Evolutionary conservation across 768 basidiomycete species (phyloP), one percentile per base, ranked within the genome.

Genomic region (Naganishia randhawae): DNA sequence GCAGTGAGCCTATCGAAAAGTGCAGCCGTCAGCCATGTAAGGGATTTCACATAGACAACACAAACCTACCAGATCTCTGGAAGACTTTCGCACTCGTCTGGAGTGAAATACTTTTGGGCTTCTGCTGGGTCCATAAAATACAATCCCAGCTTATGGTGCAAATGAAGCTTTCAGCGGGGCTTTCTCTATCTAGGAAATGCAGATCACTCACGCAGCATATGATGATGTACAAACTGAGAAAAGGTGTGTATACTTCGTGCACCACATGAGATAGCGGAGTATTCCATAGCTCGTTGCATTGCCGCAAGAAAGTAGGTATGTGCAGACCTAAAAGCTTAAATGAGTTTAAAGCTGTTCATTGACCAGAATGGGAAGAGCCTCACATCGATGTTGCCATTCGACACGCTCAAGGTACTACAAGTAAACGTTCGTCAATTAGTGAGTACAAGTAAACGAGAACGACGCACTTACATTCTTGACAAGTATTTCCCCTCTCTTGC

Each of bases 251-350:
- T 32, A 80, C 79, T 16, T 78, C 75, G 19, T 74, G 68, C 0
- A 75, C 65, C 6, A 78, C 69, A 22, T 69, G 61, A 19, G 77
- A 74, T 1, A 63, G 31, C 1, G 78, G 78, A 10, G 80, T 69
- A 14, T 72, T 69, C 80, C 80, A 81, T 16, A 81, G 71, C 51
- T 81, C 78, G 51, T 77, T 70, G 66, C 78, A 80, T 71, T 79
- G 77, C 19, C 71, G 68, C n/a, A 80, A 50, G 67, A 81, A 78
- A 0, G 80, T 78, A 0, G 80, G 80, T 0, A 77, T 71, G 61
- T 80, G 78, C 22, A 80, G 68, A 53, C 77, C 77, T 78, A 39
- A 0, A 32, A 27, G 25, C 13, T 37, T 17, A 32, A 19, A 11
- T 31, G 31, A 57, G 14, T 6, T 27, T 27, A 8, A n/a, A n/a